Conservation (phyloP, 371 early-diverging fungal genomes). For the Smittium culicis region DNA sequence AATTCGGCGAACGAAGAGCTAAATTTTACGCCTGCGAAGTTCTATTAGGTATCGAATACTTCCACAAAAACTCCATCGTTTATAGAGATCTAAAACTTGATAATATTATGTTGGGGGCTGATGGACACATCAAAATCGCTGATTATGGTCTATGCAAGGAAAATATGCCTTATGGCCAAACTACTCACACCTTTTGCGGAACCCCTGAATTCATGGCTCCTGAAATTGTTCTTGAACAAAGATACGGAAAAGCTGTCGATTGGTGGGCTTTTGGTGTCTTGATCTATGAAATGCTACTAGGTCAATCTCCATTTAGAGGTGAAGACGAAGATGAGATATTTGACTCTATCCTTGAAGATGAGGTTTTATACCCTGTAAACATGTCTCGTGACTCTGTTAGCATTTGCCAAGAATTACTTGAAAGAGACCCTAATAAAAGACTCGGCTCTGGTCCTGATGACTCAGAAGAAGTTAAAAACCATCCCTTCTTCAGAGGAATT, state of each 20-base stretch:
- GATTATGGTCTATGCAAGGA: slow-evolving; percentile 98
- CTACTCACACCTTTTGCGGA: slow-evolving; percentile 91
- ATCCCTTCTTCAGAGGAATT: slow-evolving; percentile 84
- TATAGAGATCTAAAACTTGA: slow-evolving; percentile 98
- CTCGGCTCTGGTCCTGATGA: slow-evolving; percentile 71
- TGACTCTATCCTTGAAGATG: slow-evolving; percentile 83
- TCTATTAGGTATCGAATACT: slow-evolving; percentile 84
- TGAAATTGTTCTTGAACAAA: slow-evolving; percentile 84
- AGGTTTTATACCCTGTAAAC: slow-evolving; percentile 76
- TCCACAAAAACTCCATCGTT: slow-evolving; percentile 86
- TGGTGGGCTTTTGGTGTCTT: slow-evolving; percentile 99
- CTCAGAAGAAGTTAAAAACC: slow-evolving; percentile 77
- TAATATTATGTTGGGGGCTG: slow-evolving; percentile 82
- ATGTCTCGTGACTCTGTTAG: slow-evolving; percentile 79
- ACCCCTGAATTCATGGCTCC: slow-evolving; percentile 99
- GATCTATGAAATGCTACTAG: slow-evolving; percentile 93
- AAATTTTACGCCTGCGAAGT: slow-evolving; percentile 97
- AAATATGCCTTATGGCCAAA: slow-evolving; percentile 68
- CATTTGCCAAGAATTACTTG: slow-evolving; percentile 70
- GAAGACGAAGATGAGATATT: slow-evolving; percentile 91
- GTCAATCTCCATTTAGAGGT: slow-evolving; percentile 85
- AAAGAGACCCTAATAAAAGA: slow-evolving; percentile 73
- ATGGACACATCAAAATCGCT: slow-evolving; percentile 96
- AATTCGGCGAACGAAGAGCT: slow-evolving; percentile 69
- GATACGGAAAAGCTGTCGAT: slow-evolving; percentile 88